phyloP scores from a whole-genome alignment of 176 grass and related monocot genomes.

The Luzula sylvatica region DNA sequence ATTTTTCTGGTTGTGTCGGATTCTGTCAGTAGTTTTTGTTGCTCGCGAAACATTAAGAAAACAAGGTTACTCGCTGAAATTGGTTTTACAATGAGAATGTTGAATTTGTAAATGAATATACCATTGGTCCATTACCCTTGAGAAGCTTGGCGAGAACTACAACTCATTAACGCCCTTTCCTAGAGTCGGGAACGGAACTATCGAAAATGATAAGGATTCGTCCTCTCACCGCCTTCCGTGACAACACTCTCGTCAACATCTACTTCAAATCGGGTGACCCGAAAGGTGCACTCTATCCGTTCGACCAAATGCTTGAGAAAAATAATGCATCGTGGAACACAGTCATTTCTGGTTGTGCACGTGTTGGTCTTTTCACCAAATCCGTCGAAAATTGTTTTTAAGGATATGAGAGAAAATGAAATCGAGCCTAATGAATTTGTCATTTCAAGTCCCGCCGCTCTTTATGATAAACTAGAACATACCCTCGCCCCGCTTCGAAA shows the following conservation, averaged over 20 bases:
- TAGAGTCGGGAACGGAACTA: no score
- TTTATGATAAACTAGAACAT: conserved; percentile 30
- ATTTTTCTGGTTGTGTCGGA: no score
- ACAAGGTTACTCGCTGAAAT: no score
- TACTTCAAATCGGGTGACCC: conserved; percentile 27
- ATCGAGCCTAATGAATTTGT: conserved; percentile 47
- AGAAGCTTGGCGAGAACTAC: no score
- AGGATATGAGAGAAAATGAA: conserved; percentile 27
- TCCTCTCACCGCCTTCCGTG: conserved; percentile 42
- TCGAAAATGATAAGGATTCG: no score
- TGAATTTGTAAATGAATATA: no score
- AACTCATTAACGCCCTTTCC: no score
- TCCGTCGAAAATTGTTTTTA: conserved; percentile 27
- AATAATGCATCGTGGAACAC: conserved; percentile 60
- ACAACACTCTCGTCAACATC: conserved; percentile 58
- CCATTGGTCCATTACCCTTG: no score
- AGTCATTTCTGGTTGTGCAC: conserved; percentile 45
- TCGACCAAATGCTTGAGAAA: conserved; percentile 48
- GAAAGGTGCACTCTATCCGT: conserved; percentile 31
- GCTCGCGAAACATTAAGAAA: no score
- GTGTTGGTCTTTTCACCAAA: conserved; percentile 13
- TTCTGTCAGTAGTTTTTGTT: no score
- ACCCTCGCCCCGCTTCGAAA: no score
- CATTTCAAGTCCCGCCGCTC: conserved; percentile 47
- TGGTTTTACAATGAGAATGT: no score